Conservation (phyloP, 306 rosid genomes). For the Dryas octopetala region DNA sequence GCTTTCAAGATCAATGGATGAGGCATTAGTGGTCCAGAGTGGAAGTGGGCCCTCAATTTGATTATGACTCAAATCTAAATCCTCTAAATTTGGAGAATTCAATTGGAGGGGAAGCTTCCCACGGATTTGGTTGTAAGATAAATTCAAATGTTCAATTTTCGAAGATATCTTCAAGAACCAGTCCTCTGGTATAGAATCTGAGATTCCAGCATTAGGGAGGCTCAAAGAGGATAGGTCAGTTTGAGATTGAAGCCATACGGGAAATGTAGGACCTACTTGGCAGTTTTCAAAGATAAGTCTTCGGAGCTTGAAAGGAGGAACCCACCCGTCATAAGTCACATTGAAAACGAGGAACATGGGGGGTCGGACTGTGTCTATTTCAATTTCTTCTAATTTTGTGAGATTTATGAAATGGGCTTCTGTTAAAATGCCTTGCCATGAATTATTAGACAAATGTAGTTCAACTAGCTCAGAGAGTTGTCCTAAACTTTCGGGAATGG, state of each 20-base stretch:
- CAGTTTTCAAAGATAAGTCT: not conserved
- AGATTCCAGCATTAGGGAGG: not conserved
- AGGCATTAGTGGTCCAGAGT: not conserved
- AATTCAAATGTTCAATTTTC: not conserved
- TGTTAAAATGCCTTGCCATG: not conserved
- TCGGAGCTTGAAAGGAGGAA: not conserved
- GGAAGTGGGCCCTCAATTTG: not conserved
- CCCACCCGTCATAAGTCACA: not conserved
- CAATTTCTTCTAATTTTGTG: not conserved
- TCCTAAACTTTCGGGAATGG: no score
- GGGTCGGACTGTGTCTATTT: not conserved
- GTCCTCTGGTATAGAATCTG: not conserved
- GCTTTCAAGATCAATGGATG: fast-evolving
- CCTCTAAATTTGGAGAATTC: not conserved
- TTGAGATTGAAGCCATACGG: not conserved
- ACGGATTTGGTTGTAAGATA: not conserved
- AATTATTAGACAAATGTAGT: not conserved
- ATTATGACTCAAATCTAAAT: not conserved
- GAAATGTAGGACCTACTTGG: not conserved
- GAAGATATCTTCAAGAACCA: not conserved
- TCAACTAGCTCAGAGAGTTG: not conserved
- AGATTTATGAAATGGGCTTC: not conserved
- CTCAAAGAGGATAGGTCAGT: not conserved
- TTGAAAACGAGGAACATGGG: not conserved
- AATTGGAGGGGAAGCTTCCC: not conserved